Base-by-base conservation (phyloP, 805 yeast genomes). In the Candida stauntonica region DNA sequence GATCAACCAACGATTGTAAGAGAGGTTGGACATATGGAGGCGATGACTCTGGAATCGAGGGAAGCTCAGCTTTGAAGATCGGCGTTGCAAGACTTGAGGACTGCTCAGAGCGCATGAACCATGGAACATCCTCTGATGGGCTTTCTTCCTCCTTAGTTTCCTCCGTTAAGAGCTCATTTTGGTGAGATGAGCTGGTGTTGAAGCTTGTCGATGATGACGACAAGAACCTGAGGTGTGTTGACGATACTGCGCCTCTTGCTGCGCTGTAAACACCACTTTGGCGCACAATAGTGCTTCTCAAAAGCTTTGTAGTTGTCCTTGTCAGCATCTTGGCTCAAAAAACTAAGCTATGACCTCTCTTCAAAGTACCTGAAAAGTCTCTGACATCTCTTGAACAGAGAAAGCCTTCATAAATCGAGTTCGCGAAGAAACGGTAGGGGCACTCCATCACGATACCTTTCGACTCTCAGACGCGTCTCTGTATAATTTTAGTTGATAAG, bases 11-110 rank as follows among this genome's bases (percentile, higher is more conserved):
- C 37, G 71, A 66, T 5, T 65, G 51, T 9, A 79, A 52, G 8
- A 82, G 57, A 3, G 60, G 58, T 24, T 57, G 54, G 7, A 88
- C 50, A 1, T 75, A 55, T 0, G 48, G 52, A 0, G 96, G 96
- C 0, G 86, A 61, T 32, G 68, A 50, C 1, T 42, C 46, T 0
- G 96, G 96, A 5, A 83, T 47, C 3, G 54, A 66, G 0, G 95
- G 91, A 29, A 79, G 52, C 32, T 57, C 64, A 2, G 60, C 52
- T 41, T 42, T 58, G 15, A 55, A 54, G 32, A 61, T 56, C 35
- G 60, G 62, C 3, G 61, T 50, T 5, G 64, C 53, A 14, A 68
- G 62, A 7, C 50, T 44, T 26, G 70, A 55, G 3, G 66, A 54
- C 21, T 65, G 67, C 6, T 54, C 58, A 27, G 68, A 68, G 35